Evolutionary conservation across 768 basidiomycete genomes (phyloP).

Genomic region (Boletellus sp.): DNA sequence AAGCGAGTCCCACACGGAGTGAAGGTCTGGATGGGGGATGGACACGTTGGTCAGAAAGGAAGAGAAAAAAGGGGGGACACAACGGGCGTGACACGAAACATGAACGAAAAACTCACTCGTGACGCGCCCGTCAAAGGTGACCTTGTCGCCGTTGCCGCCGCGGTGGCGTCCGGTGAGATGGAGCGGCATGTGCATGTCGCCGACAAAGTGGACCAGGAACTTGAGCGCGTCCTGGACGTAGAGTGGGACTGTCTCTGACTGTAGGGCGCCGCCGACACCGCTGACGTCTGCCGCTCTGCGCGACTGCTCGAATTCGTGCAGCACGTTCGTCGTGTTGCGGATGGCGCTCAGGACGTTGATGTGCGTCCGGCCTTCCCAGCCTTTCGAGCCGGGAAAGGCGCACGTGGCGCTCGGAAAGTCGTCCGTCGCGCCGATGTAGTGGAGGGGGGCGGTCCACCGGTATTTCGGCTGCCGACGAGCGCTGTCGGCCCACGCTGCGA

Average conservation of each 20-base stretch:
- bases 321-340: conserved; percentile 65
- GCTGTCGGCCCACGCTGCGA: conserved; percentile 88
- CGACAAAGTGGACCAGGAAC: conserved; percentile 90
- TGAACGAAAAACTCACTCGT: conserved; percentile 51
- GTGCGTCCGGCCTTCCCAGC: conserved; percentile 59
- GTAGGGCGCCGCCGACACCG: neutral
- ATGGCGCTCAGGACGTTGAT: conserved; percentile 77
- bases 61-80: neutral
- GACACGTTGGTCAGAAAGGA: neutral
- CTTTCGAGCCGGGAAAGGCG: conserved; percentile 67
- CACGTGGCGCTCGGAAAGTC: conserved; percentile 80
- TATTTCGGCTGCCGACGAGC: conserved; percentile 48
- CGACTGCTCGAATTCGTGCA: conserved; percentile 46
- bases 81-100: too few species aligned
- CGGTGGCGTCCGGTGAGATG: conserved; percentile 86
- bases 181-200: conserved; percentile 91
- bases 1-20: conserved; percentile 82
- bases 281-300: neutral
- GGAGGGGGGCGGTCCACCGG: conserved; percentile 70
- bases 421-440: conserved; percentile 69
- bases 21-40: conserved; percentile 56
- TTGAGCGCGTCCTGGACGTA: conserved; percentile 77
- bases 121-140: conserved; percentile 64
- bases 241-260: conserved; percentile 20
- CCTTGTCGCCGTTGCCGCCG: conserved; percentile 81